Conservation (phyloP, 2,329 filamentous ascomycete genomes). For the Penicillium sp. region DNA sequence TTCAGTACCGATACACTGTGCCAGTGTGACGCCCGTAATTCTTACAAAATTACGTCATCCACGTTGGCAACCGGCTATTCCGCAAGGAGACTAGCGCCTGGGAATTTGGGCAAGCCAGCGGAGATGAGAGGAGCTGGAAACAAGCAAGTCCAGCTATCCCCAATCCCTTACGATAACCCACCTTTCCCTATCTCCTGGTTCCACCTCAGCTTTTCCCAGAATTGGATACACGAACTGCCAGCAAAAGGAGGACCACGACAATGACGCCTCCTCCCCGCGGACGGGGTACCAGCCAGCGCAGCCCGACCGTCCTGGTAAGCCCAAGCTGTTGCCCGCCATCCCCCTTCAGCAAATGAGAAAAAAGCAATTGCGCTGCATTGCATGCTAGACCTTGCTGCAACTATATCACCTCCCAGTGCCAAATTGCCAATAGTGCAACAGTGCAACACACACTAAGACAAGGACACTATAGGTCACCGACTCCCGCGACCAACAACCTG, state of each 20-base stretch:
- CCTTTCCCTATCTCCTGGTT: neutral
- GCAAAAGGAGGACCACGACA: slow-evolving; percentile 5
- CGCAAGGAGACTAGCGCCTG: slow-evolving; percentile 8
- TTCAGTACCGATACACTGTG: slow-evolving; percentile 1
- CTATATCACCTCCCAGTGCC: neutral
- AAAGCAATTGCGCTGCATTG: slow-evolving; percentile 9
- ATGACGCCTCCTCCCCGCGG: slow-evolving; percentile 34
- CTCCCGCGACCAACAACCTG: slow-evolving; percentile 43
- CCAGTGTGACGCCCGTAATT: neutral
- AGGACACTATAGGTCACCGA: slow-evolving; percentile 42
- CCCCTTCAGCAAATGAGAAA: neutral
- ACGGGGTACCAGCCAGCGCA: slow-evolving; percentile 41
- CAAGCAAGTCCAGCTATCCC: neutral
- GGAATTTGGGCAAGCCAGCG: slow-evolving; percentile 9
- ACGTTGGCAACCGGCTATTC: slow-evolving; percentile 1
- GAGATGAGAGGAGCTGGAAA: neutral
- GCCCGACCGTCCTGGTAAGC: slow-evolving; percentile 48
- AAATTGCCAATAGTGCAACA: neutral
- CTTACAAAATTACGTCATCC: slow-evolving; percentile 9
- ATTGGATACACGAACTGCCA: neutral
- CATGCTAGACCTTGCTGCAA: neutral
- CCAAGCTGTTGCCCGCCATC: neutral
- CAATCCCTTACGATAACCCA: neutral
- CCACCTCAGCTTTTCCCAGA: neutral
- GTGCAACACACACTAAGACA: slow-evolving; percentile 13